Percentiles rank a stretch among this genome's conserved stretches.
Conservation (phyloP, 768 basidiomycete genomes). For the Hygrophoropsis aurantiaca region DNA sequence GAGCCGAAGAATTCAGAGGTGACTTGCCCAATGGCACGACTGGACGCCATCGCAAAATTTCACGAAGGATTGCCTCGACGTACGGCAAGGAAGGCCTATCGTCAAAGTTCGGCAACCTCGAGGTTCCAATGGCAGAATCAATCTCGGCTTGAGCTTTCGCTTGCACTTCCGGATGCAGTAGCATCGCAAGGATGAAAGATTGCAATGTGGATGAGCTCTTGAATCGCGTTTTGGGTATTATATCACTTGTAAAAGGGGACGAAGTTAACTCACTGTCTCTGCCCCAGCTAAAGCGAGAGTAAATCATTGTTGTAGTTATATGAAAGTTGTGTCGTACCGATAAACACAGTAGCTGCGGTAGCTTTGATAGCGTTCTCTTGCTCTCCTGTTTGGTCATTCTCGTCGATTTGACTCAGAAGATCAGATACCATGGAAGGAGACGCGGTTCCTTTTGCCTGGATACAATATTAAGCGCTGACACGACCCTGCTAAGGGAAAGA, state of each 20-base stretch:
- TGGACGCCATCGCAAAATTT: conserved; percentile 29
- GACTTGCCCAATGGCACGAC: conserved; percentile 21
- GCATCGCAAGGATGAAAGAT: conserved; percentile 27
- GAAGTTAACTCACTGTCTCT: conserved; percentile 21
- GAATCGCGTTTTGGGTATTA: no score
- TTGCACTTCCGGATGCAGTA: conserved; percentile 26
- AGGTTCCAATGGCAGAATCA: conserved; percentile 23
- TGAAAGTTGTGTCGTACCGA: conserved; percentile 13
- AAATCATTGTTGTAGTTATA: no score
- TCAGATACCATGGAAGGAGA: conserved; percentile 26
- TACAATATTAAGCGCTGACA: not conserved
- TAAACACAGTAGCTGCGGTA: conserved; percentile 21
- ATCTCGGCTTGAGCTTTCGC: conserved; percentile 23
- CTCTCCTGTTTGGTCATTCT: conserved; percentile 10
- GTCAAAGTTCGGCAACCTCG: conserved; percentile 22
- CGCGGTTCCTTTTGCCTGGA: conserved; percentile 15
- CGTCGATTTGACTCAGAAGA: conserved; percentile 16
- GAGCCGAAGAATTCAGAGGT: not conserved
- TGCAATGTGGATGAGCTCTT: conserved; percentile 25
- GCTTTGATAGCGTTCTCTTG: conserved; percentile 26
- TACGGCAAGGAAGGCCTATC: conserved; percentile 36
- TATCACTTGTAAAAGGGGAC: no score
- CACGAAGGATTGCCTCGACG: conserved; percentile 40
- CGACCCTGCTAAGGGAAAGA: not conserved
- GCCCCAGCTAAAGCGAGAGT: conserved; percentile 16